phyloP scores from a whole-genome alignment of 352 stramenopile species.

The Phytophthora crassamura region DNA sequence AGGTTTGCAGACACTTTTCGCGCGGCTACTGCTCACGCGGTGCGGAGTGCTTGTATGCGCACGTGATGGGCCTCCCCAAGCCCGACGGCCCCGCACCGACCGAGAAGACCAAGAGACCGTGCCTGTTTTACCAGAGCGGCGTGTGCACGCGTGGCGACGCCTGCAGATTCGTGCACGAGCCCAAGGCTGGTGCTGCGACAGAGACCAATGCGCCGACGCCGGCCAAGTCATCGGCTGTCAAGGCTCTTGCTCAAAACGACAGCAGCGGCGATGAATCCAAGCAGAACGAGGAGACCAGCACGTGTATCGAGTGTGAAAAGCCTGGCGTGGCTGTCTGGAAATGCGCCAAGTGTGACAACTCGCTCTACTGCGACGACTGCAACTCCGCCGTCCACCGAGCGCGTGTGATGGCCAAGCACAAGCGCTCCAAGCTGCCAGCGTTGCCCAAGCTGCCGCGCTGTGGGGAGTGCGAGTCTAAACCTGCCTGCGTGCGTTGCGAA shows the following conservation, averaged over 20 bases:
- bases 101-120: conserved; percentile 41
- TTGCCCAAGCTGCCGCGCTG: conserved; percentile 42
- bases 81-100: conserved; percentile 11
- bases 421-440: conserved; percentile 46
- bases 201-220: conserved; percentile 4
- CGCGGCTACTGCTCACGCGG: conserved; percentile 54
- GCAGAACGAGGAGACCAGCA: conserved; percentile 34
- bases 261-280: conserved; percentile 7
- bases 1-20: conserved; percentile 65
- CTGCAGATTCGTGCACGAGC: conserved; percentile 56
- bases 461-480: conserved; percentile 57
- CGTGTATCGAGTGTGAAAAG: conserved; percentile 76
- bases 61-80: conserved; percentile 45
- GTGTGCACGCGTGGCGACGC: conserved; percentile 58
- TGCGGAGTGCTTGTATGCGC: conserved; percentile 44
- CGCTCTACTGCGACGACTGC: conserved; percentile 71
- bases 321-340: conserved; percentile 48
- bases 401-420: conserved; percentile 72
- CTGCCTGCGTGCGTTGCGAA: conserved; percentile 51
- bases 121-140: conserved; percentile 58
- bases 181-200: conserved; percentile 3
- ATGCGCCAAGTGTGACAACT: conserved; percentile 64
- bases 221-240: neutral
- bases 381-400: conserved; percentile 60
- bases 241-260: conserved; percentile 7